Evolutionary conservation across 805 yeast genomes (phyloP), one percentile per base, ranked within the genome.

Genomic region (Wickerhamiella azymoides): DNA sequence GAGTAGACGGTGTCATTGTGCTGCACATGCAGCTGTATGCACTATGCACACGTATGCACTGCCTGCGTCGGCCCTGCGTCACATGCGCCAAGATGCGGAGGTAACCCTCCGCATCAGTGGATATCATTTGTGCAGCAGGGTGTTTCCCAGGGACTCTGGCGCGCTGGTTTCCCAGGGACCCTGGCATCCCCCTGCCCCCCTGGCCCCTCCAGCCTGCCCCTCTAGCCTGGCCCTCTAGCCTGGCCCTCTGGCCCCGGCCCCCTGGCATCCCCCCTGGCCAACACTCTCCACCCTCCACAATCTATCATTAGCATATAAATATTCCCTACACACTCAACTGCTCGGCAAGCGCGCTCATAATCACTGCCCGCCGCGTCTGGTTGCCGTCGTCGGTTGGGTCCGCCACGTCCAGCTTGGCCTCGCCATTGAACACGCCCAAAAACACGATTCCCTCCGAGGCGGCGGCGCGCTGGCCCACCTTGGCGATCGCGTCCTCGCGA

Each of bases 401-500:
- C 8, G 39, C 44, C 7, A 55, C 37, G 3, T 40, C 39, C 10
- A 55, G 50, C 32, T 50, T 53, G 3, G 56, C 55, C 44, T 43
- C 46, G 11, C 39, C 49, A 41, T 44, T 45, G 8, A 44, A 21
- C n/a, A 45, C 21, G 2, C 57, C 58, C 2, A 28, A 26, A 45
- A 46, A 50, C 26, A 54, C 18, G 16, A 56, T 54, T 11, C 57
- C 57, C 36, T 56, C 59, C 7, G 58, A 55, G 0, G 55, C 56
- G 7, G 42, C 36, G 7, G 19, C 49, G 21, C 39, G 43, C n/a
- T 19, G 13, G 13, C 45, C 46, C 19, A 55, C 52, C 24, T 55
- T 52, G 9, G 46, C 43, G 25, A 32, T 40, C 5, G 55, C 48
- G 49, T 77, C 84, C 28, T 71, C 74, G 68, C 79, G 69, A 50